Conservation (phyloP, 2,329 filamentous ascomycete species). For the Didymella keratinophila region DNA sequence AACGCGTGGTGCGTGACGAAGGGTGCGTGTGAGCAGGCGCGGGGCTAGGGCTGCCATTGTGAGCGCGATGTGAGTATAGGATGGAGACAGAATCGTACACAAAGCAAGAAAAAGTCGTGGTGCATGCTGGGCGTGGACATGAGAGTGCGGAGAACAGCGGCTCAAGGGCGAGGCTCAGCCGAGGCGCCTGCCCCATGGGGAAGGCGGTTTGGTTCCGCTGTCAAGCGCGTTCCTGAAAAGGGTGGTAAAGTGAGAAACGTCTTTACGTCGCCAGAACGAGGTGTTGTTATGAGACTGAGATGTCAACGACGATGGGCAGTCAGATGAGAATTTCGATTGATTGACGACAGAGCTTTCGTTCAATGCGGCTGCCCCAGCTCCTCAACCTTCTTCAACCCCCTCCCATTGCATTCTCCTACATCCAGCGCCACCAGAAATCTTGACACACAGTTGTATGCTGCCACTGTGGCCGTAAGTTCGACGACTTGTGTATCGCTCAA, state of each 20-base stretch:
- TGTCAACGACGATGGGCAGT: too few relatives aligned
- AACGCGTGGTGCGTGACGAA: conserved; percentile 44
- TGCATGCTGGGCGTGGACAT: conserved; percentile 3
- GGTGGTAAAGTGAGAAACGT: background rate
- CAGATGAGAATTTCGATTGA: too few relatives aligned
- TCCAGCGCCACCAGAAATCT: conserved; percentile 83
- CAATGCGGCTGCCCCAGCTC: conserved; percentile 26
- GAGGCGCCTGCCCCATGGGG: conserved; percentile 26
- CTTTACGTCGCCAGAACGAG: too few relatives aligned
- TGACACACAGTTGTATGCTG: conserved; percentile 84
- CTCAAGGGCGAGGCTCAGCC: conserved; percentile 26
- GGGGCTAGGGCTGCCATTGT: conserved; percentile 46
- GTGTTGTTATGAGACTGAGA: too few relatives aligned
- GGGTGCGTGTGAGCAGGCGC: conserved; percentile 49
- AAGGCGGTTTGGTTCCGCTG: conserved; percentile 20
- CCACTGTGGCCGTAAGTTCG: conserved; percentile 80
- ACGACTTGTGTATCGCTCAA: conserved; percentile 77
- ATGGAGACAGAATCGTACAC: background rate
- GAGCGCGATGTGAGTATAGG: conserved; percentile 14
- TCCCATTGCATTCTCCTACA: conserved; percentile 58
- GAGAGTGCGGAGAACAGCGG: conserved; percentile 32
- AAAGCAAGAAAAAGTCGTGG: conserved; percentile 14
- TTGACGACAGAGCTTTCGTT: too few relatives aligned
- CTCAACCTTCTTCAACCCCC: conserved; percentile 42
- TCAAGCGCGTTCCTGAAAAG: background rate